Evolutionary conservation across 116 monocot species (phyloP).

Genomic region (Papilionanthe hybrid): DNA sequence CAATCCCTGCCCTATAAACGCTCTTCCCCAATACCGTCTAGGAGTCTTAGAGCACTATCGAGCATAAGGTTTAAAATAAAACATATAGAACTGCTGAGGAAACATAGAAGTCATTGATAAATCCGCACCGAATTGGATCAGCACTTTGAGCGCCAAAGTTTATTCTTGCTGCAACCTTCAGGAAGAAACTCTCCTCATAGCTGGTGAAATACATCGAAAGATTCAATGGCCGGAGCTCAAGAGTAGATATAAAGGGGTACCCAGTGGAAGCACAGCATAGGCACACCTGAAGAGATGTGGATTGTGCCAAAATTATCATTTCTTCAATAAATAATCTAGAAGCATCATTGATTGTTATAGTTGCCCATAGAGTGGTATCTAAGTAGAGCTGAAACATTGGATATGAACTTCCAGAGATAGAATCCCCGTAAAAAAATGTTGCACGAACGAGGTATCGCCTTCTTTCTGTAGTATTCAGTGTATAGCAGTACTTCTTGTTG

Average conservation of each 20-base stretch:
- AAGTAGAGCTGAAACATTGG: constrained; percentile 38
- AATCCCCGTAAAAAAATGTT: constrained; percentile 43
- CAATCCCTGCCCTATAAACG: too few species aligned
- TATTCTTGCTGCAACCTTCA: constrained; percentile 37
- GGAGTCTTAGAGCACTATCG: too few species aligned
- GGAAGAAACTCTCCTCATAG: constrained; percentile 35
- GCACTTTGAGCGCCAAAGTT: constrained; percentile 37
- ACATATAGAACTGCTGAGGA: background rate
- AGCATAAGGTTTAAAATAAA: too few species aligned
- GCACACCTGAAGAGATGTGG: constrained; percentile 31
- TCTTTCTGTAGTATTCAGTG: constrained; percentile 21
- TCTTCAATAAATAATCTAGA: constrained; percentile 26
- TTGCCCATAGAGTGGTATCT: constrained; percentile 33
- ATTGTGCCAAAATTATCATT: constrained; percentile 36
- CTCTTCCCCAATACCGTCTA: too few species aligned
- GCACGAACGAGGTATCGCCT: constrained; percentile 37
- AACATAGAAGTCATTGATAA: background rate
- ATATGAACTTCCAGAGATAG: constrained; percentile 20
- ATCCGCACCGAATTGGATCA: constrained; percentile 28
- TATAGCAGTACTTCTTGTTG: constrained; percentile 44
- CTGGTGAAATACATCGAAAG: constrained; percentile 37
- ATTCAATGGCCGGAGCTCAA: constrained; percentile 38
- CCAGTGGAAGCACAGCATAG: constrained; percentile 34
- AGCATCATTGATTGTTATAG: constrained; percentile 30
- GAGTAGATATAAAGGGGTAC: constrained; percentile 40